Percentiles rank a stretch among this genome's conserved stretches.
Evolutionary conservation across 1,139 yeast species (phyloP).

Genomic region (Geotrichum carabidarum): DNA sequence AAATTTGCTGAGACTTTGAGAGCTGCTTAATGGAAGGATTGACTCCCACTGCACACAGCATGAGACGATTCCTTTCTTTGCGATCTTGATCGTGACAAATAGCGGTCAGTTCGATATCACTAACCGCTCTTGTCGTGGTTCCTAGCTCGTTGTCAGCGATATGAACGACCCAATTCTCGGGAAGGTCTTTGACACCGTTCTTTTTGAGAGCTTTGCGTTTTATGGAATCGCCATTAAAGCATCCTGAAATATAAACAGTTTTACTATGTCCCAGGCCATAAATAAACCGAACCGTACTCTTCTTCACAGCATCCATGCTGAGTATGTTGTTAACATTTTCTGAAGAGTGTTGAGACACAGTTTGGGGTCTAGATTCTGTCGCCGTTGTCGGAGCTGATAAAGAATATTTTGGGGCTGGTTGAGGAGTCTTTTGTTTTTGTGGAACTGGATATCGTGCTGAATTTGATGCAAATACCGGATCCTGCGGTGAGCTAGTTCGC

Average conservation of each 20-base stretch:
- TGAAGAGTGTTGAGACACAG: conserved; percentile 8
- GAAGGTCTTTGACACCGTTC: conserved; percentile 42
- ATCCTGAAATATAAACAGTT: conserved; percentile 68
- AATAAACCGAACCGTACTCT: conserved; percentile 59
- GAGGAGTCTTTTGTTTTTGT: neutral
- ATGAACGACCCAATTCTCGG: conserved; percentile 50
- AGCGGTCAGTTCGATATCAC: conserved; percentile 76
- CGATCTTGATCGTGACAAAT: conserved; percentile 74
- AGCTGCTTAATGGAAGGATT: conserved; percentile 63
- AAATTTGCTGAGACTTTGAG: conserved; percentile 51
- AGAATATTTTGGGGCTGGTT: conserved; percentile 16
- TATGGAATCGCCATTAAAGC: conserved; percentile 75
- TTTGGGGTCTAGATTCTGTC: conserved; percentile 14
- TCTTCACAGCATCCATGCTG: conserved; percentile 34
- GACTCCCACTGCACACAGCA: conserved; percentile 61
- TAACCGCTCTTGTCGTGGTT: conserved; percentile 48
- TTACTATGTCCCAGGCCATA: conserved; percentile 57
- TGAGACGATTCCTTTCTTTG: conserved; percentile 64
- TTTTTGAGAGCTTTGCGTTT: conserved; percentile 65
- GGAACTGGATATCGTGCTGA: conserved; percentile 1
- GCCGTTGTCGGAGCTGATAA: conserved; percentile 18
- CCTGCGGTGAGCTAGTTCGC: conserved; percentile 7
- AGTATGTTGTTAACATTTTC: conserved; percentile 24
- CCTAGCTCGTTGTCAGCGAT: conserved; percentile 39
- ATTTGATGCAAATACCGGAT: conserved; percentile 4